Percentiles rank a stretch among this genome's conserved stretches.
Evolutionary conservation across 192 early-diverging fungal genomes (phyloP).

Genomic region (Coemansia umbellata): DNA sequence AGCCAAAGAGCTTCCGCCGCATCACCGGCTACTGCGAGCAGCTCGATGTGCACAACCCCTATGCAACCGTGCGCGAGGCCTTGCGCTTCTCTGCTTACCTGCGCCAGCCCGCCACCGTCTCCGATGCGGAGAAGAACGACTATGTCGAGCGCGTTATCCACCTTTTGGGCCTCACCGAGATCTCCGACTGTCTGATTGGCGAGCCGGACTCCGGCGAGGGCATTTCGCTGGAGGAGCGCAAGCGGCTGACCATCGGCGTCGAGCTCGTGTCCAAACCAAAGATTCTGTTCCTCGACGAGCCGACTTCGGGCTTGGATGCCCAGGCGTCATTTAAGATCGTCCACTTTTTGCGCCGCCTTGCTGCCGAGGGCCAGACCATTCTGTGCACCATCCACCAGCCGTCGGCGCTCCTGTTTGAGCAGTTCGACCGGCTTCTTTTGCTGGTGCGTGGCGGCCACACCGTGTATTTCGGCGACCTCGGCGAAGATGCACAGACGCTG

Average conservation of each 20-base stretch:
- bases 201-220: slow-evolving; percentile 66
- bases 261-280: slow-evolving; percentile 79
- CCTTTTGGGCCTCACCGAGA: slow-evolving; percentile 69
- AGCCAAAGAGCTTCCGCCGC: slow-evolving; percentile 59
- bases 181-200: slow-evolving; percentile 72
- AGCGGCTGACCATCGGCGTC: slow-evolving; percentile 80
- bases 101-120: slow-evolving; percentile 63
- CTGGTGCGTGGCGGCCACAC: slow-evolving; percentile 75
- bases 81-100: slow-evolving; percentile 63
- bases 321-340: slow-evolving; percentile 74
- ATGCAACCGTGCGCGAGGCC: slow-evolving; percentile 65
- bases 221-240: slow-evolving; percentile 84
- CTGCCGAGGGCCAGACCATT: slow-evolving; percentile 65
- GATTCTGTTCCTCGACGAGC: slow-evolving; percentile 85
- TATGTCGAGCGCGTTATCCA: slow-evolving; percentile 75
- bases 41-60: slow-evolving; percentile 73
- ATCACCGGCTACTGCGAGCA: slow-evolving; percentile 83
- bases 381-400: slow-evolving; percentile 88
- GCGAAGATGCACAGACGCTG: slow-evolving; percentile 59
- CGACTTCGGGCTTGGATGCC: slow-evolving; percentile 79
- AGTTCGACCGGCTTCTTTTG: slow-evolving; percentile 80
- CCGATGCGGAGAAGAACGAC: slow-evolving; percentile 61
- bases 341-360: slow-evolving; percentile 65
- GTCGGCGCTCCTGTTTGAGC: slow-evolving; percentile 75
- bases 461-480: slow-evolving; percentile 80